These are phyloP conservation scores for Prunus fruticosa DNA, from an alignment of 306 rosid genomes.

Conservation along the genomic window DNA sequence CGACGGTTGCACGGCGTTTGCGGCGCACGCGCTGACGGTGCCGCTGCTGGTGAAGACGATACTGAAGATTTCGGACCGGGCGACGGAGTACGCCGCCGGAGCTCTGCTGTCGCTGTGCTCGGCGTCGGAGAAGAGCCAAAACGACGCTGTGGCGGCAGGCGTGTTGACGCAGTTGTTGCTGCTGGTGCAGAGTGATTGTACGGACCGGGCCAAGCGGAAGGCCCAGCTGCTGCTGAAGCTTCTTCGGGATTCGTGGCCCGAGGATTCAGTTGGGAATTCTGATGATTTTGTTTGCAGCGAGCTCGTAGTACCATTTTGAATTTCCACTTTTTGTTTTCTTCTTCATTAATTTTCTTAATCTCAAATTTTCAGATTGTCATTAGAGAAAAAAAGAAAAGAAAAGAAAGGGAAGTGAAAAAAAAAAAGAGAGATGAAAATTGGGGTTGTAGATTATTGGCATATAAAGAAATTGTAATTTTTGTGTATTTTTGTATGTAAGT, in stretches of 20 bases:
- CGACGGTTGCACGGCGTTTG: constrained; percentile 54
- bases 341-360: constrained; percentile 16
- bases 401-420: not conserved
- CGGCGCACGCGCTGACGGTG: constrained; percentile 68
- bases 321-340: not conserved
- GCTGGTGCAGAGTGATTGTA: constrained; percentile 89
- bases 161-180: constrained; percentile 73
- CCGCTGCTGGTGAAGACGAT: constrained; percentile 83
- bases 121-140: constrained; percentile 51
- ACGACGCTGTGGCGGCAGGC: constrained; percentile 83
- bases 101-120: constrained; percentile 82
- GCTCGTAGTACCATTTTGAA: constrained; percentile 51
- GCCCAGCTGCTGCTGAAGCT: constrained; percentile 87
- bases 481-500: constrained; percentile 54
- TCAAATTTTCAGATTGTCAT: constrained; percentile 28
- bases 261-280: constrained; percentile 69
- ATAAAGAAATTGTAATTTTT: constrained; percentile 45
- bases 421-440: not conserved
- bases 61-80: constrained; percentile 73
- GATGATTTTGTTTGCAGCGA: constrained; percentile 83
- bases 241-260: constrained; percentile 99
- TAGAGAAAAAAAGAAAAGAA: not conserved
- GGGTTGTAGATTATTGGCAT: constrained; percentile 36
- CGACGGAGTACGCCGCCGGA: constrained; percentile 91
- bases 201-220: constrained; percentile 88